Evolutionary conservation across 495 filamentous ascomycete genomes (phyloP).

Genomic region (Talaromyces ruber): DNA sequence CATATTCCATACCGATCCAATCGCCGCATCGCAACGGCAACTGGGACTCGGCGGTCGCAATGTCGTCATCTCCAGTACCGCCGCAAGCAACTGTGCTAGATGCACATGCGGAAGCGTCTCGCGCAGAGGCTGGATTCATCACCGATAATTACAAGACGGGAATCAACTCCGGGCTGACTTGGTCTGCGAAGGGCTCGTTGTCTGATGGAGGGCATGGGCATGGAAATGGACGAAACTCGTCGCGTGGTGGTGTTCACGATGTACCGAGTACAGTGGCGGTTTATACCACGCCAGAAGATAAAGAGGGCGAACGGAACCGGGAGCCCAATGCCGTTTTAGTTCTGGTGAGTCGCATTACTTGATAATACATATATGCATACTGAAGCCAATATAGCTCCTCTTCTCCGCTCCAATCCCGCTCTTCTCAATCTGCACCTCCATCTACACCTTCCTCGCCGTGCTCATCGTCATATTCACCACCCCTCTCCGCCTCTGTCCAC

Average conservation of each 20-base stretch:
- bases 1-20: background rate
- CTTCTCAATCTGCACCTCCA: conserved; percentile 28
- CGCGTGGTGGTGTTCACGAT: background rate
- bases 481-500: conserved; percentile 35
- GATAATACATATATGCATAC: background rate
- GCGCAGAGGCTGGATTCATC: background rate
- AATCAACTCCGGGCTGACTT: background rate
- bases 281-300: conserved; percentile 1
- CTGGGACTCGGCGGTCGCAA: background rate
- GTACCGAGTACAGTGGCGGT: conserved; percentile 1
- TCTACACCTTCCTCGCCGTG: conserved; percentile 37
- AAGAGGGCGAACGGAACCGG: conserved; percentile 9
- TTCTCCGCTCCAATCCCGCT: conserved; percentile 38
- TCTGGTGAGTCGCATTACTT: conserved; percentile 9
- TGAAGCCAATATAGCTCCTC: conserved; percentile 28
- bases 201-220: conserved; percentile 1
- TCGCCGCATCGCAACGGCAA: background rate
- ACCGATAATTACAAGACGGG: background rate
- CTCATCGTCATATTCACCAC: conserved; percentile 32
- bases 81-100: background rate
- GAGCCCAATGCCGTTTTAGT: conserved; percentile 18
- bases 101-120: background rate
- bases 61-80: background rate
- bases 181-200: background rate
- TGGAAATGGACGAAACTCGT: background rate